Percentiles rank a stretch among this genome's conserved stretches.
Evolutionary conservation across 306 rosid species (phyloP).

Genomic region (Psophocarpus tetragonolobus): DNA sequence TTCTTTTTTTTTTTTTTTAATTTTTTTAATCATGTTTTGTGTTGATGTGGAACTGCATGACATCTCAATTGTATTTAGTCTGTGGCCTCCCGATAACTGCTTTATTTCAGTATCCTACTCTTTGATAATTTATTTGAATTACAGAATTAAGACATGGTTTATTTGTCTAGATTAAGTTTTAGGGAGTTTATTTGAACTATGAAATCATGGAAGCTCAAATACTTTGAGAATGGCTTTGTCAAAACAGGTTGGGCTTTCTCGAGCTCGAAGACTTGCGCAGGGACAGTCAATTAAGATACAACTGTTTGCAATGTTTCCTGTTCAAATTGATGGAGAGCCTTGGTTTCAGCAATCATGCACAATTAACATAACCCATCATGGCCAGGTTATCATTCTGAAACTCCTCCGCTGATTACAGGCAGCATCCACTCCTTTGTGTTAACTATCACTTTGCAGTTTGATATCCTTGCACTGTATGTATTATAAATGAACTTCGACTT

Average conservation of each 20-base stretch:
- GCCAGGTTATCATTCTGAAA: constrained; percentile 72
- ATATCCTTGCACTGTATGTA: constrained; percentile 16
- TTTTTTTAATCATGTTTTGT: background rate
- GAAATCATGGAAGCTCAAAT: constrained; percentile 27
- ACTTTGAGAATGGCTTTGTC: constrained; percentile 18
- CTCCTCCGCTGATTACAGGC: background rate
- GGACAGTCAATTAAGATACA: constrained; percentile 89
- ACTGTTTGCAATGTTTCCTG: constrained; percentile 77
- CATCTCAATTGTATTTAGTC: constrained; percentile 7
- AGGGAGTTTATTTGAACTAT: constrained; percentile 26
- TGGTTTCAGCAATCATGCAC: constrained; percentile 89
- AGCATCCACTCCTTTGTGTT: constrained; percentile 1
- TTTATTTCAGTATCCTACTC: background rate
- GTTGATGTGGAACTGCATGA: constrained; percentile 19
- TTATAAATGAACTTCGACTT: constrained; percentile 14
- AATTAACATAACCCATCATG: constrained; percentile 78
- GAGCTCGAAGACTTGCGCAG: constrained; percentile 98
- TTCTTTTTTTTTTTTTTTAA: background rate
- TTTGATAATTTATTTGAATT: constrained; percentile 19
- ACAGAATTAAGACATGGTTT: background rate
- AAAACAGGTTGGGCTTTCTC: constrained; percentile 94
- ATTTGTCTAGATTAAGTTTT: constrained; percentile 19
- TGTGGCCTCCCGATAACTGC: constrained; percentile 1
- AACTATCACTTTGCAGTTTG: background rate
- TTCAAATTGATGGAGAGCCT: constrained; percentile 98